phyloP scores from a whole-genome alignment of 2,329 filamentous ascomycete species.

The Huntiella abstrusa region DNA sequence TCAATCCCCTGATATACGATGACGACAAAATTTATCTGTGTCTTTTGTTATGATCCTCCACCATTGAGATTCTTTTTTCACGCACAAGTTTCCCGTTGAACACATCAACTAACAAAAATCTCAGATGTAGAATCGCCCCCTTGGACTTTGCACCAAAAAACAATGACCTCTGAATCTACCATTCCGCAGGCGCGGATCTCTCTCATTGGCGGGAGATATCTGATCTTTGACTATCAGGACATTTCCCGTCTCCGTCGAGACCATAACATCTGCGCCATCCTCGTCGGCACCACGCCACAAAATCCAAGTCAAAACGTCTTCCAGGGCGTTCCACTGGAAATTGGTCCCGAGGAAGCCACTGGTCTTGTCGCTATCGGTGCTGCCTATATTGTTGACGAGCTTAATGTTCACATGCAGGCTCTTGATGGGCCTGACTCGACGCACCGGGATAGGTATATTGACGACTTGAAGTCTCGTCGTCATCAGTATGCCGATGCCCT shows the following conservation, averaged over 20 bases:
- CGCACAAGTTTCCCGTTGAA: not conserved
- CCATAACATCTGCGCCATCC: slow-evolving; percentile 69
- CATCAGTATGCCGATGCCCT: slow-evolving; percentile 5
- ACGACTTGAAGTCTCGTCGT: slow-evolving; percentile 6
- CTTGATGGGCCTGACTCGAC: slow-evolving; percentile 35
- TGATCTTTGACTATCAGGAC: slow-evolving; percentile 73
- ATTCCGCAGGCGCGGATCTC: slow-evolving; percentile 53
- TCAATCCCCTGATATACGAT: slow-evolving; percentile 37
- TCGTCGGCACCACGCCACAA: slow-evolving; percentile 77
- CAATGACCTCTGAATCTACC: not conserved
- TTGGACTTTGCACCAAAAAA: too few species aligned
- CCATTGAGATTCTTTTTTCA: not conserved
- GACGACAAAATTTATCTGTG: slow-evolving; percentile 20
- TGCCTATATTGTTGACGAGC: slow-evolving; percentile 68
- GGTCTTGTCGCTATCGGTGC: slow-evolving; percentile 59
- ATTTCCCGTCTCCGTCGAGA: slow-evolving; percentile 59
- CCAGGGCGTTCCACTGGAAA: slow-evolving; percentile 67
- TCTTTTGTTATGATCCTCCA: slow-evolving; percentile 10
- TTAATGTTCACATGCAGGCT: slow-evolving; percentile 44
- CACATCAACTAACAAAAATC: slow-evolving; percentile 3
- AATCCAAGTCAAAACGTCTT: slow-evolving; percentile 91
- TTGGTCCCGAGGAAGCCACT: slow-evolving; percentile 78
- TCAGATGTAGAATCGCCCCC: slow-evolving; percentile 5
- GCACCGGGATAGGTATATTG: not conserved
- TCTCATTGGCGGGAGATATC: slow-evolving; percentile 58